Percentiles rank a stretch among this genome's conserved stretches.
Conservation (phyloP, 805 yeast genomes). For the Metschnikowia cubensis region DNA sequence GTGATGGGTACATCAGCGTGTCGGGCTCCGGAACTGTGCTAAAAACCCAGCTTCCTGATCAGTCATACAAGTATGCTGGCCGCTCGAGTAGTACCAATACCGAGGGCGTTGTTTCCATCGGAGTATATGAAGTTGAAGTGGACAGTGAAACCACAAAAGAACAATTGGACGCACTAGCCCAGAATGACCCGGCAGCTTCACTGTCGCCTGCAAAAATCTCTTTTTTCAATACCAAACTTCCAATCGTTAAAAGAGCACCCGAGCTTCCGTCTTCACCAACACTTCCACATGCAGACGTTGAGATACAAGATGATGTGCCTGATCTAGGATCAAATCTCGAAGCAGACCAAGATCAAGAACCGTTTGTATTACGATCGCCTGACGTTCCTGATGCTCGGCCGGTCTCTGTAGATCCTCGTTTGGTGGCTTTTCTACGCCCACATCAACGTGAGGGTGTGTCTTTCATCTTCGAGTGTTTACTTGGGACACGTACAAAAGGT, state of each 20-base stretch:
- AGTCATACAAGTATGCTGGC: slow-evolving; percentile 19
- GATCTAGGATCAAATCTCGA: neutral
- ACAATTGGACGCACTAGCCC: neutral
- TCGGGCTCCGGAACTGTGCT: slow-evolving; percentile 25
- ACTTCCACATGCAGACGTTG: neutral
- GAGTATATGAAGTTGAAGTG: slow-evolving; percentile 59
- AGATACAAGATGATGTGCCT: neutral
- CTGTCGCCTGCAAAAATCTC: neutral
- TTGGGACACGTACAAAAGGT: slow-evolving; percentile 55
- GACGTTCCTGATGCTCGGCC: neutral
- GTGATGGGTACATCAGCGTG: slow-evolving; percentile 65
- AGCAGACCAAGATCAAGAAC: neutral
- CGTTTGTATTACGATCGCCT: slow-evolving; percentile 2
- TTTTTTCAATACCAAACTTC: neutral
- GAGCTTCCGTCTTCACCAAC: slow-evolving; percentile 1
- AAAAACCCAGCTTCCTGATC: slow-evolving; percentile 24
- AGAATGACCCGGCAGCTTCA: neutral
- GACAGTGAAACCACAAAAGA: slow-evolving; percentile 28
- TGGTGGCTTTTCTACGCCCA: slow-evolving; percentile 57
- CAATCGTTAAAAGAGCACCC: neutral
- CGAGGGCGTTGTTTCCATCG: slow-evolving; percentile 42
- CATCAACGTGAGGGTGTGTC: slow-evolving; percentile 85
- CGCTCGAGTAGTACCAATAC: slow-evolving; percentile 11
- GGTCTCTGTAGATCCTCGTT: slow-evolving; percentile 58
- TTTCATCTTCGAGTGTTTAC: slow-evolving; percentile 77